Conservation (phyloP, 805 yeast species). For the Metschnikowia lachancei region DNA sequence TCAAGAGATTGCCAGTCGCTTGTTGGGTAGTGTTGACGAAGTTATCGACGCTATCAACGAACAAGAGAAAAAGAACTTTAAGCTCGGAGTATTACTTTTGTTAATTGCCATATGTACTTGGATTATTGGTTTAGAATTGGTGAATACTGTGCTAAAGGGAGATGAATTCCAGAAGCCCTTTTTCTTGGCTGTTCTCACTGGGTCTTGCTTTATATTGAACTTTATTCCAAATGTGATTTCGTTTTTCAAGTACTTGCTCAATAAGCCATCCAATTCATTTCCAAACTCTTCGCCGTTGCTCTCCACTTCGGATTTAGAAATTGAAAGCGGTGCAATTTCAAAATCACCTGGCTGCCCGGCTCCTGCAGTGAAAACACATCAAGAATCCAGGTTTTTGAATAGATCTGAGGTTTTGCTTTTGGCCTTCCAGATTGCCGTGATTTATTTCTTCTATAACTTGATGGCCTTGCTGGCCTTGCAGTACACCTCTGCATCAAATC, state of each 20-base stretch:
- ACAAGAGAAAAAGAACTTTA: slow-evolving; percentile 43
- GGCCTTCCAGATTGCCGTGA: slow-evolving; percentile 39
- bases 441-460: slow-evolving; percentile 43
- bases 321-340: slow-evolving; percentile 3
- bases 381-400: slow-evolving; percentile 20
- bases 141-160: slow-evolving; percentile 48
- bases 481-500: slow-evolving; percentile 53
- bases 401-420: slow-evolving; percentile 32
- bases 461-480: slow-evolving; percentile 42
- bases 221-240: slow-evolving; percentile 37
- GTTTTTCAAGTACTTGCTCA: not conserved
- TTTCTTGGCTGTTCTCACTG: slow-evolving; percentile 47
- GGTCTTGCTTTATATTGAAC: slow-evolving; percentile 46
- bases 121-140: slow-evolving; percentile 49
- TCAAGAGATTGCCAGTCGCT: slow-evolving; percentile 16
- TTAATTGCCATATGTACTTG: slow-evolving; percentile 44
- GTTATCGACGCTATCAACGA: slow-evolving; percentile 37
- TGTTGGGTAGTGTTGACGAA: slow-evolving; percentile 18
- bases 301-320: slow-evolving; percentile 15
- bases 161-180: slow-evolving; percentile 49
- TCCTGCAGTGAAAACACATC: not conserved
- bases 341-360: not conserved
- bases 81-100: slow-evolving; percentile 43
- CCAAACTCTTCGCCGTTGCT: slow-evolving; percentile 15
- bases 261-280: slow-evolving; percentile 14